phyloP scores from a whole-genome alignment of 495 filamentous ascomycete genomes.

The Aspergillus nidulans region DNA sequence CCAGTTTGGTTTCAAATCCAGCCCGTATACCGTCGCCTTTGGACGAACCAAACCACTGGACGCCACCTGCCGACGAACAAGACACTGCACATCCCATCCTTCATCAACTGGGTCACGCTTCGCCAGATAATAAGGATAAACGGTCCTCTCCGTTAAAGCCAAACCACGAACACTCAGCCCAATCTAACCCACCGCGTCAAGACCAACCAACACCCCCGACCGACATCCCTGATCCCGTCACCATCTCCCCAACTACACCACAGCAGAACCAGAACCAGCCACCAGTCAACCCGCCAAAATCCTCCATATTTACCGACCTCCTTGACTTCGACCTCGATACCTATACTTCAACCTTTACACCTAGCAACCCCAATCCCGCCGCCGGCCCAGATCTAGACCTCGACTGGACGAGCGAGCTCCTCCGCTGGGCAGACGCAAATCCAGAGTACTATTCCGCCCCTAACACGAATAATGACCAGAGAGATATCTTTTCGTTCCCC shows the following conservation, averaged over 20 bases:
- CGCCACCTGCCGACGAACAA: conserved; percentile 7
- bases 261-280: background rate
- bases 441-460: conserved; percentile 3
- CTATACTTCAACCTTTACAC: conserved; percentile 19
- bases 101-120: background rate
- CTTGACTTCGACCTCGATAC: conserved; percentile 26
- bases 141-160: background rate
- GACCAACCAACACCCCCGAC: conserved; percentile 20
- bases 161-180: background rate
- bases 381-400: conserved; percentile 20
- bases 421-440: conserved; percentile 22
- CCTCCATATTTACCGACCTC: conserved; percentile 8
- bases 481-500: conserved; percentile 28
- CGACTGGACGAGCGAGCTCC: conserved; percentile 36
- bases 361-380: conserved; percentile 4
- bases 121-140: background rate
- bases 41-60: conserved; percentile 9
- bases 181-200: conserved; percentile 1
- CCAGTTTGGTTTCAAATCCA: conserved; percentile 13
- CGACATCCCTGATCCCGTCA: conserved; percentile 30
- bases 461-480: conserved; percentile 8
- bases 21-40: conserved; percentile 1
- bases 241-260: background rate
- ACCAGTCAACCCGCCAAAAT: background rate
- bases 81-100: background rate